phyloP scores from a whole-genome alignment of 176 grass and related monocot genomes.

The Lolium rigidum region DNA sequence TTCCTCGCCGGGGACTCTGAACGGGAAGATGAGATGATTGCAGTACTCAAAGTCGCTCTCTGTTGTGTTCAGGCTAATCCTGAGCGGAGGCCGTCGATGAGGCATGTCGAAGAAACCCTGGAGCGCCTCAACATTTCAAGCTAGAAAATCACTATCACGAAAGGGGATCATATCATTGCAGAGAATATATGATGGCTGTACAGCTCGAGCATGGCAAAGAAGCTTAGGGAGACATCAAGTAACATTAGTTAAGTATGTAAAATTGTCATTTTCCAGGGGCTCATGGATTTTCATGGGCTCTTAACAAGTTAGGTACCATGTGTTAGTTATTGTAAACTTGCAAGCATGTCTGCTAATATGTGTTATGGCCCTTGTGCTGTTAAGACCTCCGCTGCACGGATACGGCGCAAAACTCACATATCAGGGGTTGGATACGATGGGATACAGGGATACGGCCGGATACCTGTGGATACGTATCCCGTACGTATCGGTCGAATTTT shows the following conservation, averaged over 20 bases:
- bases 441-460: too few species aligned
- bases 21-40: constrained; percentile 76
- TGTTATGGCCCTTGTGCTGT: background rate
- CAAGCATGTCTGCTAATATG: background rate
- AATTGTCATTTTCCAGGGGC: background rate
- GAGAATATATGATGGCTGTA: constrained; percentile 13
- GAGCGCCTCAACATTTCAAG: constrained; percentile 48
- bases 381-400: too few species aligned
- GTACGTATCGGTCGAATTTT: too few species aligned
- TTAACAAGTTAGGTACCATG: constrained; percentile 25
- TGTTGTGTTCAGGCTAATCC: constrained; percentile 72
- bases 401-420: too few species aligned
- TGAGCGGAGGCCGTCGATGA: constrained; percentile 71
- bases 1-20: constrained; percentile 60
- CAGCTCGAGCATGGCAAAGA: constrained; percentile 34
- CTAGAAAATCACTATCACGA: constrained; percentile 3
- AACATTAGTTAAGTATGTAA: constrained; percentile 25
- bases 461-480: too few species aligned
- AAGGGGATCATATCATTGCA: background rate
- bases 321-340: background rate
- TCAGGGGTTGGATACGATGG: too few species aligned
- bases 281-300: background rate
- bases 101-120: constrained; percentile 64
- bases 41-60: constrained; percentile 79
- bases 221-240: constrained; percentile 18